Base-by-base conservation (phyloP, 2,329 filamentous ascomycete species). In the Colletotrichum sp. region DNA sequence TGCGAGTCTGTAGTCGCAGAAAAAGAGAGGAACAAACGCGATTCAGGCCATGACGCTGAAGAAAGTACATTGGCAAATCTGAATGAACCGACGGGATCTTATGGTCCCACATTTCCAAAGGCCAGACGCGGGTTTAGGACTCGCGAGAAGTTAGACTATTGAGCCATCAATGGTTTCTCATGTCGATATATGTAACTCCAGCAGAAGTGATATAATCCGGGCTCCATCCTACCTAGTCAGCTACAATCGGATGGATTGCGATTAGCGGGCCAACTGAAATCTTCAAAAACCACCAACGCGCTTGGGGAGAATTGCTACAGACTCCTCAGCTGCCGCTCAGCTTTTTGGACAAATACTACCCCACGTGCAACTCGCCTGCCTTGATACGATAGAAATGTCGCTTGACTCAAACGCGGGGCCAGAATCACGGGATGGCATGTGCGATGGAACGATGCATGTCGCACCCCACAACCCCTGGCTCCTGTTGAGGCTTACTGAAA, bases 161-260 rank as follows among this genome's bases (percentile, higher is more conserved):
- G 10, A 21, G 43, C n/a, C 8, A 1, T 21, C 43, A 21, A 21
- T 52, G n/a, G 10, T 10, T 21, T 52, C 10, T 13, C n/a, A 8
- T 3, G 43, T 21, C n/a, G 0, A 3, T 8, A 16, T 0, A 36
- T 36, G 7, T 36, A 21, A 52, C 10, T 52, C n/a, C n/a, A 21
- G 43, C n/a, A 52, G 10, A 21, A 52, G 10, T 52, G 10, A 21
- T 21, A 52, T 13, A 4, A 52, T 3, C 4, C 10, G n/a, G 10
- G 0, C 43, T 13, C 0, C 43, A 52, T 52, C 0, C n/a, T 0
- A 8, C 0, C n/a, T 52, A 13, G 10, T 21, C 43, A 8, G 43
- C n/a, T 13, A 0, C 10, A 52, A 52, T 52, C 6, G 43, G n/a
- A 34, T 30, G n/a, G 1, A 34, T n/a, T 21, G 18, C 18, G 16